Evolutionary conservation across 1,284 basidiomycete genomes (phyloP).

Genomic region (Boletus smithii): DNA sequence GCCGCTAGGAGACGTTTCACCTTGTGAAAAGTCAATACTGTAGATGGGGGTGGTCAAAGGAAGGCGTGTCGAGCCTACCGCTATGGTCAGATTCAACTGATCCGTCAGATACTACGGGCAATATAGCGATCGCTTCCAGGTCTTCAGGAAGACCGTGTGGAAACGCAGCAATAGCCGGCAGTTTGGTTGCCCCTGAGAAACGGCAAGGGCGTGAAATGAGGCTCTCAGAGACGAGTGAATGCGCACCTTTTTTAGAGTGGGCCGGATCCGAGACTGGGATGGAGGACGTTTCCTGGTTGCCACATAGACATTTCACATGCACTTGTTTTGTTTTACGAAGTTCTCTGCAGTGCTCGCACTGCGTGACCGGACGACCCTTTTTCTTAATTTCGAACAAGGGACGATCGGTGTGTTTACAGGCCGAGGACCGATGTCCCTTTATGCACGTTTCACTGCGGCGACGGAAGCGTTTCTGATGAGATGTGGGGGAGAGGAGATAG

Average conservation of each 20-base stretch:
- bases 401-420: slow-evolving; percentile 73
- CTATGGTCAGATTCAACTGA: slow-evolving; percentile 49
- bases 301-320: slow-evolving; percentile 66
- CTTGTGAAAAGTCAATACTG: slow-evolving; percentile 37
- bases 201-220: slow-evolving; percentile 4
- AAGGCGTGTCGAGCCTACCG: slow-evolving; percentile 39
- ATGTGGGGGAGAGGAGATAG: not conserved
- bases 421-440: slow-evolving; percentile 78
- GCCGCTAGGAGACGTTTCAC: slow-evolving; percentile 44
- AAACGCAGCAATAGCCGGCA: slow-evolving; percentile 65
- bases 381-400: slow-evolving; percentile 79
- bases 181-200: slow-evolving; percentile 48
- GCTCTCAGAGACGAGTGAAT: slow-evolving; percentile 9
- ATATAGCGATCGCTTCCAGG: slow-evolving; percentile 59
- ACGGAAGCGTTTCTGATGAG: slow-evolving; percentile 5
- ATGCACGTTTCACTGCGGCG: slow-evolving; percentile 70
- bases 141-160: slow-evolving; percentile 65
- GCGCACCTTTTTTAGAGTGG: slow-evolving; percentile 57
- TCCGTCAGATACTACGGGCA: slow-evolving; percentile 41
- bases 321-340: slow-evolving; percentile 73
- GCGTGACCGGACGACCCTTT: slow-evolving; percentile 78
- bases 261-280: slow-evolving; percentile 32
- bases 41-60: slow-evolving; percentile 27
- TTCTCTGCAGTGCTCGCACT: slow-evolving; percentile 75
- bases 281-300: slow-evolving; percentile 34